Conservation (phyloP, 805 yeast genomes). For the Kluyveromyces lactis region DNA sequence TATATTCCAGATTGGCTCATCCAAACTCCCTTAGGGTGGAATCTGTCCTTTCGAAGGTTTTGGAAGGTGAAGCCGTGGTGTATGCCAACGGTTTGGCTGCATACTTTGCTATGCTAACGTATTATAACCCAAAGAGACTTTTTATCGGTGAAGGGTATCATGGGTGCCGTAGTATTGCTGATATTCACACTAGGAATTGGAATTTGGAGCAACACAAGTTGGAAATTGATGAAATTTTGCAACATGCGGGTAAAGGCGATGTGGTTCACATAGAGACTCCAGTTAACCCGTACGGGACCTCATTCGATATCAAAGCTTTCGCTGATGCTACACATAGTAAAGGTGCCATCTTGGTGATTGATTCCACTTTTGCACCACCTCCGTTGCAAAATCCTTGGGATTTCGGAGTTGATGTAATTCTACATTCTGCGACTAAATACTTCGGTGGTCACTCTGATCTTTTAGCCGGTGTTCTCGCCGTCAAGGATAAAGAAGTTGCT, state of each 20-base stretch:
- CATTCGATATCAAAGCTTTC: constrained; percentile 51
- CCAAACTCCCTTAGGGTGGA: constrained; percentile 68
- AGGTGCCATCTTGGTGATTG: constrained; percentile 69
- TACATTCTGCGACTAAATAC: constrained; percentile 91
- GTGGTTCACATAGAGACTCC: constrained; percentile 82
- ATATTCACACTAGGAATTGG: constrained; percentile 51
- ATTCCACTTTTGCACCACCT: constrained; percentile 91
- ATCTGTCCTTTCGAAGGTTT: constrained; percentile 47
- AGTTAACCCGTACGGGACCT: constrained; percentile 71
- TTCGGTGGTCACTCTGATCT: constrained; percentile 95
- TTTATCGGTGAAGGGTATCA: constrained; percentile 79
- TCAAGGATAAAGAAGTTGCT: constrained; percentile 45
- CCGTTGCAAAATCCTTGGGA: constrained; percentile 76
- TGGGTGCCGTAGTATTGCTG: constrained; percentile 69
- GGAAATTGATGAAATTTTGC: constrained; percentile 38
- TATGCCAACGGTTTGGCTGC: constrained; percentile 81
- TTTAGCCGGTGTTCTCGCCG: constrained; percentile 70
- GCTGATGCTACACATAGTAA: constrained; percentile 66
- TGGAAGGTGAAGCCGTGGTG: constrained; percentile 57
- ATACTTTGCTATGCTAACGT: constrained; percentile 63
- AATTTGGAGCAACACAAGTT: constrained; percentile 44
- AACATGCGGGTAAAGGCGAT: constrained; percentile 49
- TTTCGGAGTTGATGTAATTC: constrained; percentile 78
- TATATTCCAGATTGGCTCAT: constrained; percentile 69
- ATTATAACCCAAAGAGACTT: constrained; percentile 62